Percentiles rank a stretch among this genome's conserved stretches.
Conservation (phyloP, 176 grass and related monocot species). For the Rhynchospora breviuscula region DNA sequence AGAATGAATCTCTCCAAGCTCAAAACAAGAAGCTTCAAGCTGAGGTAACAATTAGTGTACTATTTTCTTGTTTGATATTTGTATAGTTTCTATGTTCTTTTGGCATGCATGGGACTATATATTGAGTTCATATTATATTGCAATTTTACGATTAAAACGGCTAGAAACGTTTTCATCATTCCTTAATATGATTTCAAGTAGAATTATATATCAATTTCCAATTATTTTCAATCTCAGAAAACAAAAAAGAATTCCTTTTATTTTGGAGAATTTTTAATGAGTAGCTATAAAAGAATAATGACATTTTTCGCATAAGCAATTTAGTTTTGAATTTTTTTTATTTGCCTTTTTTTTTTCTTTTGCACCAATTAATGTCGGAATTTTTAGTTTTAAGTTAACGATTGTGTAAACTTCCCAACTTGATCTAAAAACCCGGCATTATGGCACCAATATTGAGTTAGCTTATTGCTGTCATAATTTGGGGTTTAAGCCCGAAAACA, state of each 20-base stretch:
- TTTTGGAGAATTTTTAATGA: neutral
- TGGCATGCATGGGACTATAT: neutral
- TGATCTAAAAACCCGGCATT: too few relatives aligned
- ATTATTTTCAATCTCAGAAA: neutral
- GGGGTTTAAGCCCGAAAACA: neutral
- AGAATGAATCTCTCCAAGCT: constrained; percentile 68
- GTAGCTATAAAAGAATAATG: neutral
- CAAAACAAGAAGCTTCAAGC: constrained; percentile 89
- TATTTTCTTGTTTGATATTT: neutral
- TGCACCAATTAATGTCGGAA: too few relatives aligned
- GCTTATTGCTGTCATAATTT: neutral
- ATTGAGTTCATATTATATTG: neutral
- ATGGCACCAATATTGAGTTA: neutral
- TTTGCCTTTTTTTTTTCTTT: neutral
- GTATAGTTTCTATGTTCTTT: neutral
- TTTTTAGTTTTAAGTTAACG: too few relatives aligned
- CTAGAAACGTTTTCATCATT: neutral
- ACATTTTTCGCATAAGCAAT: neutral
- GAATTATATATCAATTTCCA: neutral
- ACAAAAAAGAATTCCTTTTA: neutral
- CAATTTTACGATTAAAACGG: neutral
- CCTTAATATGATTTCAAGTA: neutral
- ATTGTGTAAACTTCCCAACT: too few relatives aligned
- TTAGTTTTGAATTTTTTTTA: neutral
- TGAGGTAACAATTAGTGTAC: constrained; percentile 32